A percentile compares a stretch with the other conserved stretches of the same genome.
Evolutionary conservation across 2,329 filamentous ascomycete species (phyloP).

Genomic region (Sclerotinia trifoliorum): DNA sequence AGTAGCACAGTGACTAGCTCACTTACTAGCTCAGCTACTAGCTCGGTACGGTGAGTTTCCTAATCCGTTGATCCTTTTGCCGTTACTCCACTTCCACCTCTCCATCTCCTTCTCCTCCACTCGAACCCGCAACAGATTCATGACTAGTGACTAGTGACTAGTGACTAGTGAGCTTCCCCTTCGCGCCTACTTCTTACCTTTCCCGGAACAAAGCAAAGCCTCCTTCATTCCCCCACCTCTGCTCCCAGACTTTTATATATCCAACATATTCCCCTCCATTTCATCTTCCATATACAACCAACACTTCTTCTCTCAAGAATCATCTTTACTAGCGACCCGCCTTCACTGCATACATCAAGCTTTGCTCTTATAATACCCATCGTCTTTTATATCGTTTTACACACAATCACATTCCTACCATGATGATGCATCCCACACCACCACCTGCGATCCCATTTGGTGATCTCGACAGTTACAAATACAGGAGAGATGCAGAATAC

Average conservation of each 20-base stretch:
- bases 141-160: no score
- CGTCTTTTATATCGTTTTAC: not conserved
- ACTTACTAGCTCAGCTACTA: not conserved
- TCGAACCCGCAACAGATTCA: not conserved
- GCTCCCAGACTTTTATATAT: constrained; percentile 7
- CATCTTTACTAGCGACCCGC: not conserved
- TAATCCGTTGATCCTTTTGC: constrained; percentile 6
- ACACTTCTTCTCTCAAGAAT: constrained; percentile 4
- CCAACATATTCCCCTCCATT: not conserved
- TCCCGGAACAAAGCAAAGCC: constrained; percentile 1
- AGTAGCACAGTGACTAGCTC: not conserved
- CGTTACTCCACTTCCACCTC: not conserved
- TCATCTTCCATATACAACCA: not conserved
- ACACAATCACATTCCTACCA: not conserved
- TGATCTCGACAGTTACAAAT: constrained; percentile 14
- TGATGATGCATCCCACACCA: constrained; percentile 21
- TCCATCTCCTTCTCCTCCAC: not conserved
- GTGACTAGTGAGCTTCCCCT: constrained; percentile 1
- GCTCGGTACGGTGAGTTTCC: not conserved
- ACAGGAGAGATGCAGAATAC: constrained; percentile 13
- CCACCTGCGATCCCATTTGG: constrained; percentile 9
- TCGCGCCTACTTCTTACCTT: constrained; percentile 3
- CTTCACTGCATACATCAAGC: not conserved
- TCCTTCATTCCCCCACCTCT: constrained; percentile 9
- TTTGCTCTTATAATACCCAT: not conserved